Base-by-base conservation (phyloP, 306 rosid species). In the Vigna reflexopilosa region DNA sequence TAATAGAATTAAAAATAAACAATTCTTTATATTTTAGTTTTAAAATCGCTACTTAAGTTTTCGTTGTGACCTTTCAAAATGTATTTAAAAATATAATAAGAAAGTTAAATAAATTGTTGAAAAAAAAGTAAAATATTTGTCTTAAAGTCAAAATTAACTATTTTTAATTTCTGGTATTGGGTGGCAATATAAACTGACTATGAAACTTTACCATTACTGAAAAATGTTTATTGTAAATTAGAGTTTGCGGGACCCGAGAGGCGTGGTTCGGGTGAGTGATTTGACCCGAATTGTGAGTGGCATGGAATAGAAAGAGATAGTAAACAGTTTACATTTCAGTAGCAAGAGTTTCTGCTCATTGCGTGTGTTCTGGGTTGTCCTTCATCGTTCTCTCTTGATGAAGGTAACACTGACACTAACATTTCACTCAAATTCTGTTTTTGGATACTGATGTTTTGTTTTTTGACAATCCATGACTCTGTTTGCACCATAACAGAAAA, bases 261-360 rank as follows among this genome's bases (percentile, higher is more conserved):
- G 2, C 16, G 24, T n/a, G 50, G 50, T 13, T 9, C 54, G 65
- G 38, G 7, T 4, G 1, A 40, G 36, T 12, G 50, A 59, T 13
- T 9, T 72, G 65, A 36, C 47, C 64, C 34, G 38, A 77, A 77
- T 45, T 30, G 8, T n/a, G 16, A 15, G 55, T 68, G 9, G 32
- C 68, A 22, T 7, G 12, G 4, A 42, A 42, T 9, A 0, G 47
- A 40, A 40, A 40, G 11, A 7, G 69, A 63, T 16, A 64, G 14
- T 36, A 50, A 75, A n/a, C 44, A 24, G 26, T 54, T 9, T 54
- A 1, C 13, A 19, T 20, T 26, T 57, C 74, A 2, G 50, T 44
- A 3, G 50, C 5, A 42, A 9, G 47, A 42, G 12, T 17, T 67
- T 55, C 75, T 34, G 76, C 61, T 57, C 69, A 77, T 24, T 62